Evolutionary conservation across 192 early-diverging fungal species (phyloP), one percentile per base, ranked within the genome.

Genomic region (Coemansia sp.): DNA sequence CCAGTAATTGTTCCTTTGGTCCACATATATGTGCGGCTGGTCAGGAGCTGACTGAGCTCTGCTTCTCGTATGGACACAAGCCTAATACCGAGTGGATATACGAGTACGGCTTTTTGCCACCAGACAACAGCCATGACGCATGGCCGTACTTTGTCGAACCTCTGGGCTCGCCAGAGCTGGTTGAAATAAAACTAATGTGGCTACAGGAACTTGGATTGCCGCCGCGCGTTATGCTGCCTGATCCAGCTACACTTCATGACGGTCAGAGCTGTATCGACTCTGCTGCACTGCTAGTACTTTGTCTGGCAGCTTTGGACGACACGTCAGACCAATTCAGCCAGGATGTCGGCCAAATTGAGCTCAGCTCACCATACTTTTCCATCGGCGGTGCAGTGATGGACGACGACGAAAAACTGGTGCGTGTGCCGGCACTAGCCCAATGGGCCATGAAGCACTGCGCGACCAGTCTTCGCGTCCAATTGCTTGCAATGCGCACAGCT

Each of bases 81-180:
- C 57, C 68, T 4, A 68, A 60, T 51, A 77, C 74, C 6, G 74
- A 77, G 26, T 77, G 74, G 74, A 17, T 71, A 2, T 77, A 77
- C 23, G 74, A 69, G 55, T 59, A 77, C 62, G 74, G 74, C 14
- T 77, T 77, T 43, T 3, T 77, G 26, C 74, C 74, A 3, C 17
- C 37, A 12, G 39, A 47, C 10, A 77, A 77, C 21, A 19, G 5
- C 6, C 64, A 71, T 17, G 64, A 67, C 10, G 50, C 57, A 16
- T 77, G 74, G 74, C 74, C 74, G 10, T 68, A 68, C 22, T 67
- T 77, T 53, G 39, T 53, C 4, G 47, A 38, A n/a, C 61, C 38
- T 0, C 35, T 51, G 16, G 74, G 74, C 45, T 68, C 64, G 43
- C 21, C 57, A 1, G 22, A 52, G 22, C 56, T 77, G 23, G 53